phyloP scores from a whole-genome alignment of 169 alveolate genomes.

The Plasmodium vivax region DNA sequence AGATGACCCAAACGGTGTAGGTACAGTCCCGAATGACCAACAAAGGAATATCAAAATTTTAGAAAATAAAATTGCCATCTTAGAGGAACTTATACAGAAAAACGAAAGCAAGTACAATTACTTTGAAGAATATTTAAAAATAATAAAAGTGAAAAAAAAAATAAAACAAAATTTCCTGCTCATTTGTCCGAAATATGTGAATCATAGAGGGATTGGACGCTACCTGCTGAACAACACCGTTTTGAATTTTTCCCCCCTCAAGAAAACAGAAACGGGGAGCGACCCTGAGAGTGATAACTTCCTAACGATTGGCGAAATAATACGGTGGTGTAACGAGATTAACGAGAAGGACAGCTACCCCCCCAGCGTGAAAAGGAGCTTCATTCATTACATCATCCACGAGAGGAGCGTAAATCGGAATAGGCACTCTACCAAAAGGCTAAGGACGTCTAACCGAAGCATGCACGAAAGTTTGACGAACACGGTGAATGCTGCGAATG shows the following conservation, averaged over 20 bases:
- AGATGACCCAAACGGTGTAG: neutral
- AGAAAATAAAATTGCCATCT: conserved; percentile 55
- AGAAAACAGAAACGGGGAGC: neutral
- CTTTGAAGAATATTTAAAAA: conserved; percentile 63
- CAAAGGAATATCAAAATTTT: conserved; percentile 11
- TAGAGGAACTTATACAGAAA: conserved; percentile 47
- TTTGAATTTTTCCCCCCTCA: neutral
- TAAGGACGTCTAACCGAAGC: neutral
- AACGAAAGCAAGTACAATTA: conserved; percentile 38
- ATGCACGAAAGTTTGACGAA: neutral
- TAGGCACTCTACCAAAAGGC: neutral
- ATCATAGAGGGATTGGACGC: conserved; percentile 38
- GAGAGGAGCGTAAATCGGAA: neutral
- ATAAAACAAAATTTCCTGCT: conserved; percentile 35
- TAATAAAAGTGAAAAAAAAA: conserved; percentile 31
- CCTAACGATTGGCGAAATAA: conserved; percentile 40
- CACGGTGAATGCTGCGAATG: neutral
- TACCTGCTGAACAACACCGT: conserved; percentile 7
- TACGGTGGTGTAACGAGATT: conserved; percentile 56
- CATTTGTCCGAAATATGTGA: conserved; percentile 47
- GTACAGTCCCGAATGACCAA: neutral
- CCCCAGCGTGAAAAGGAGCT: neutral
- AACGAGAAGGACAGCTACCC: conserved; percentile 60
- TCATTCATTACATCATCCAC: conserved; percentile 38
- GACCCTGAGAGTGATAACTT: conserved; percentile 10